Percentiles rank a stretch among this genome's conserved stretches.
phyloP scores from a whole-genome alignment of 2,329 filamentous ascomycete genomes.

The Neospermospora avenae region DNA sequence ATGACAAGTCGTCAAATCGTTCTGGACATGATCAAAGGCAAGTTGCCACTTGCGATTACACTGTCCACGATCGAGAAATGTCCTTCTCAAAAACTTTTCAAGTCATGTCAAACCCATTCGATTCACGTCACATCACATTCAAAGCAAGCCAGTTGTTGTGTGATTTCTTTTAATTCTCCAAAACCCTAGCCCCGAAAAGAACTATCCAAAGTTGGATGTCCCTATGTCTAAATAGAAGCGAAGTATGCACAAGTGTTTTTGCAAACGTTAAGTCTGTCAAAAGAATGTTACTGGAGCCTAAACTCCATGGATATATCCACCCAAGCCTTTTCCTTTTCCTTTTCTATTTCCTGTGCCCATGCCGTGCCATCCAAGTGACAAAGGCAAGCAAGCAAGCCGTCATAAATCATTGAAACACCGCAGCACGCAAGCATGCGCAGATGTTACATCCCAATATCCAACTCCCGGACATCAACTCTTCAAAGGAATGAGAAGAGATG shows the following conservation, averaged over 20 bases:
- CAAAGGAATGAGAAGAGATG: background rate
- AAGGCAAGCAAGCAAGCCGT: background rate
- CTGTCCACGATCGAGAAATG: too few species aligned
- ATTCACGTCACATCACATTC: background rate
- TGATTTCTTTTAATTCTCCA: background rate
- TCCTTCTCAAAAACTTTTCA: too few species aligned
- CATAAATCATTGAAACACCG: constrained; percentile 19
- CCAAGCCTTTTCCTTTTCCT: background rate
- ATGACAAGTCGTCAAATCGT: too few species aligned
- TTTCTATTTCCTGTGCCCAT: background rate
- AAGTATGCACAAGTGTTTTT: background rate
- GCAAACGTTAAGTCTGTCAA: too few species aligned
- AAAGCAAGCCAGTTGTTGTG: background rate
- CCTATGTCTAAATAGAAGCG: background rate
- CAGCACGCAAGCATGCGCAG: constrained; percentile 22
- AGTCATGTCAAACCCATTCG: too few species aligned
- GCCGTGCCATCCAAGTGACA: background rate
- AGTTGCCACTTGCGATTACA: too few species aligned
- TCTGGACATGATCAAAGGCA: too few species aligned
- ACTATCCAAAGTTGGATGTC: background rate
- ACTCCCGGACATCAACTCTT: background rate
- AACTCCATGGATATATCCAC: background rate
- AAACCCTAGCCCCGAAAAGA: background rate
- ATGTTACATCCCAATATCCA: constrained; percentile 8
- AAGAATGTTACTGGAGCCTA: background rate